phyloP scores from a whole-genome alignment of 257 asterid species.

The Solanum rostratum region DNA sequence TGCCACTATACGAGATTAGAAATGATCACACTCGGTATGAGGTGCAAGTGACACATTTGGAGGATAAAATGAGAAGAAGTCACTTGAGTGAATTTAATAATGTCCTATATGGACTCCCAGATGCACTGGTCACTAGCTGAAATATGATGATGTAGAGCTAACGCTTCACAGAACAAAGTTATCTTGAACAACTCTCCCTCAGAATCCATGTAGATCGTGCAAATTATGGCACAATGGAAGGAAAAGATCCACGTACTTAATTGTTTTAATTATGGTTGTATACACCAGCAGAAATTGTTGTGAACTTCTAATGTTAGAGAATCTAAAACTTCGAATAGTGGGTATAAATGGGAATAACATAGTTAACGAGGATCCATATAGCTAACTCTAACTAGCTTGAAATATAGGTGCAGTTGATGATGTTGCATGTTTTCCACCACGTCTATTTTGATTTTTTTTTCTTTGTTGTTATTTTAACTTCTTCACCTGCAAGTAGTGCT shows the following conservation, averaged over 20 bases:
- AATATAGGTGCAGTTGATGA: background rate
- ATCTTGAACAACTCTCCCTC: background rate
- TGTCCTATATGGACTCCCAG: background rate
- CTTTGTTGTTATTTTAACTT: background rate
- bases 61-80: background rate
- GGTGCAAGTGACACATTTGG: background rate
- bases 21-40: background rate
- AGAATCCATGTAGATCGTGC: background rate
- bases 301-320: background rate
- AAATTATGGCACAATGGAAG: background rate
- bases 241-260: background rate
- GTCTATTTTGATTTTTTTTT: background rate
- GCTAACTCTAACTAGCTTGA: background rate
- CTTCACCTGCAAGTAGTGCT: background rate
- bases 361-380: background rate
- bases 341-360: background rate
- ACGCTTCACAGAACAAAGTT: background rate
- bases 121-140: background rate
- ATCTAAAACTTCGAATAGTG: background rate
- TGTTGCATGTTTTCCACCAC: background rate
- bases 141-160: background rate
- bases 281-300: background rate
- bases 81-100: background rate
- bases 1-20: background rate
- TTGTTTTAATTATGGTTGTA: background rate